Base-by-base conservation (phyloP, 176 grass and related monocot species). In the Avena eriantha region DNA sequence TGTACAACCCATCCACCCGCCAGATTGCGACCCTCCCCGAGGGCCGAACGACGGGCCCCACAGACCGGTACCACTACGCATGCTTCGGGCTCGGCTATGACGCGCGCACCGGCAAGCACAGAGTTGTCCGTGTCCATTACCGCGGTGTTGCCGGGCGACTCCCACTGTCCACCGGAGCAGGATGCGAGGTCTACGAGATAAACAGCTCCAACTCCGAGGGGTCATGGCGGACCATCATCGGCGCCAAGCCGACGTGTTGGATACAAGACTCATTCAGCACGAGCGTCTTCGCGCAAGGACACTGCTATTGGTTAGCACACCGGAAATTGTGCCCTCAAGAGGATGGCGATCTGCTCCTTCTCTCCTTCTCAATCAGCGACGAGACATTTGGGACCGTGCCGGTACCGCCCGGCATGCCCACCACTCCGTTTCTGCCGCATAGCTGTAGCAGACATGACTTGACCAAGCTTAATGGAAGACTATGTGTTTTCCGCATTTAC, bases 71-170 rank as follows among this genome's bases (percentile, higher is more conserved):
- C 23, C 14, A 29, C 21, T n/a, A 69, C 26, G 80, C 46, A 21
- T 53, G 64, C 64, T 15, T 54, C 29, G 79, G 80, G 26, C 80
- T 82, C 64, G 80, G 80, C 63, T 69, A 82, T 31, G 80, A 82
- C 47, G 80, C 64, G 18, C 80, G 19, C 63, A 14, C 63, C 64
- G 11, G 64, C 29, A n/a, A 21, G 18, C 80, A 82, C 64, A 82
- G 69, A 13, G 80, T 82, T 26, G 47, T 82, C 19, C 80, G 80
- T 1, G 26, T 82, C 3, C 34, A 82, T 33, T 66, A 82, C 80
- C 46, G 33, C 11, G 8, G 2, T 3, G 14, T 29, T 34, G 4
- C 29, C 13, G 29, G 64, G 64, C 22, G 5, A 34, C 64, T 67
- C 64, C 64, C 64, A 26, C 46, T 1, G 5, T 21, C 63, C 63